A percentile compares a stretch with the other conserved stretches of the same genome.
These are phyloP conservation scores for Trifolium dubium DNA, from an alignment of 306 rosid species.

Conservation along the genomic window DNA sequence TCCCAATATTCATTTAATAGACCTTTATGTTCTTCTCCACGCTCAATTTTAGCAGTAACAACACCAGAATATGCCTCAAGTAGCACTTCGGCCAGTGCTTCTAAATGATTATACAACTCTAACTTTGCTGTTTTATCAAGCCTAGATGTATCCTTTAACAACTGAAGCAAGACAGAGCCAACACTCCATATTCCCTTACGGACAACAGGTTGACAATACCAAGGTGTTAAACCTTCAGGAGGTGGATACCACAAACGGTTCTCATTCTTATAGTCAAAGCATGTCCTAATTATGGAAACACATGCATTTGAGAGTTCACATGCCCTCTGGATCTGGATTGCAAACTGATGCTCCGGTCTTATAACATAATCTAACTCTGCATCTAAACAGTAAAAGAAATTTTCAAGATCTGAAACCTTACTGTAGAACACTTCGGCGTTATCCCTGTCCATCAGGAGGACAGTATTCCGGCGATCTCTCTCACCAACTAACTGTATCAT, in stretches of 20 bases:
- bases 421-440: constrained; percentile 97
- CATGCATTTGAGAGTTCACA: constrained; percentile 94
- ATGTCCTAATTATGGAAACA: constrained; percentile 64
- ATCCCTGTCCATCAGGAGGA: constrained; percentile 97
- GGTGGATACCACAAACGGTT: constrained; percentile 96
- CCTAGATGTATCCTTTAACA: constrained; percentile 68
- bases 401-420: constrained; percentile 91
- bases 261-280: constrained; percentile 72
- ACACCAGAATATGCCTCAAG: constrained; percentile 93
- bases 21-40: constrained; percentile 74
- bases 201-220: constrained; percentile 85
- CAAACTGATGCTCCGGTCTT: constrained; percentile 68
- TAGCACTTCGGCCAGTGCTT: constrained; percentile 76
- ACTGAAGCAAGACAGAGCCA: constrained; percentile 75
- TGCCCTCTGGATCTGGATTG: constrained; percentile 76
- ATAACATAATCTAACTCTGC: constrained; percentile 77
- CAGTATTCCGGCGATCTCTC: constrained; percentile 84
- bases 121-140: constrained; percentile 66
- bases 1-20: constrained; percentile 83
- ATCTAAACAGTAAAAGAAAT: constrained; percentile 81
- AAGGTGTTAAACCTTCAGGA: constrained; percentile 87
- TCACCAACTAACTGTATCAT: constrained; percentile 93
- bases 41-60: constrained; percentile 81
- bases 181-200: constrained; percentile 85
- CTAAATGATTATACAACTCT: constrained; percentile 71